Evolutionary conservation across 805 yeast species (phyloP).

Genomic region (Saturnispora halmiae): DNA sequence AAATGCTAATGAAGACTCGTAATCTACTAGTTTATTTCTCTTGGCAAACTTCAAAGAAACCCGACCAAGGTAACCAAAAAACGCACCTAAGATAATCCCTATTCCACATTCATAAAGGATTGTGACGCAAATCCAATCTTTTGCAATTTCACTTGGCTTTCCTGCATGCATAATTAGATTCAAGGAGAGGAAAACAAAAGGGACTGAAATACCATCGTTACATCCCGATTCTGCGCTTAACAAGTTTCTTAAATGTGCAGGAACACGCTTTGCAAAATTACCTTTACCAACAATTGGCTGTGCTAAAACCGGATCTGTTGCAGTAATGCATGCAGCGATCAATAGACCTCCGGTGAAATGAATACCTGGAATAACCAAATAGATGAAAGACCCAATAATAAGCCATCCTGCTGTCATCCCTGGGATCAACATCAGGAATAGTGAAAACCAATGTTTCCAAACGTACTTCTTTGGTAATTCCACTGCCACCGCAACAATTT

Average conservation of each 20-base stretch:
- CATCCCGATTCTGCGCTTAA: conserved; percentile 67
- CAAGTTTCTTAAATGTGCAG: conserved; percentile 51
- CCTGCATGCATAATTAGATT: conserved; percentile 44
- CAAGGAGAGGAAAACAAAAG: conserved; percentile 55
- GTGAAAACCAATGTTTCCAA: conserved; percentile 48
- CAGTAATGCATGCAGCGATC: conserved; percentile 64
- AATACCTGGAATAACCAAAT: conserved; percentile 51
- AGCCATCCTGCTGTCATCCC: conserved; percentile 70
- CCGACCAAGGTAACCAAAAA: conserved; percentile 43
- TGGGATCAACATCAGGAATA: conserved; percentile 50
- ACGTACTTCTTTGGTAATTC: conserved; percentile 63
- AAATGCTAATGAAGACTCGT: conserved; percentile 51
- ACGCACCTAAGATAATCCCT: conserved; percentile 44
- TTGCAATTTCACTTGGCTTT: conserved; percentile 41
- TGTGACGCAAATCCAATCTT: conserved; percentile 54
- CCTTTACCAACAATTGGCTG: conserved; percentile 71
- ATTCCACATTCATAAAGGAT: conserved; percentile 54
- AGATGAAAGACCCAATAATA: conserved; percentile 51
- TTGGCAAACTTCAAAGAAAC: conserved; percentile 47
- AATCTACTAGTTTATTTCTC: conserved; percentile 43
- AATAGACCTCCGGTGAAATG: conserved; percentile 47
- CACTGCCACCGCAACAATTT: conserved; percentile 64
- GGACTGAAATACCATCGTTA: conserved; percentile 66
- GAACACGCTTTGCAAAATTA: conserved; percentile 57
- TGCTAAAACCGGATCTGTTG: conserved; percentile 69